phyloP scores from a whole-genome alignment of 1,139 yeast genomes.

The Hemisphaericaspora subhashii region DNA sequence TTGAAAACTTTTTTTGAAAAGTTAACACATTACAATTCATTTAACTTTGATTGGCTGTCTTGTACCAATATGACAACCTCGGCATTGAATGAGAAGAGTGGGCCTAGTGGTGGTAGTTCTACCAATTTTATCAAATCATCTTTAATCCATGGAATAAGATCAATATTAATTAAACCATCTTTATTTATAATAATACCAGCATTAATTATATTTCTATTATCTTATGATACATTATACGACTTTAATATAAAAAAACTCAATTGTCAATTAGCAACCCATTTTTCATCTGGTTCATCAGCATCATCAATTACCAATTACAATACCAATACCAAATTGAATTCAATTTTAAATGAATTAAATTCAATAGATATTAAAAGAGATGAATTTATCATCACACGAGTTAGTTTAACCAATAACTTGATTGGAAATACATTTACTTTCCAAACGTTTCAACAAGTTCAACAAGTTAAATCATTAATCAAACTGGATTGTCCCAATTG shows the following conservation, averaged over 20 bases:
- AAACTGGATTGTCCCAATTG: constrained; percentile 4
- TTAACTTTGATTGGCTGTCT: too few species aligned
- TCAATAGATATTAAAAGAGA: background rate
- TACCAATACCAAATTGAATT: background rate
- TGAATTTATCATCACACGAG: background rate
- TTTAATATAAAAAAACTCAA: constrained; percentile 21
- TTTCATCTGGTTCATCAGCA: background rate
- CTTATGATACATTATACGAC: constrained; percentile 37
- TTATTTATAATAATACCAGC: constrained; percentile 52
- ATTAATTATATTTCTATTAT: constrained; percentile 46
- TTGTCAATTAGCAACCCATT: constrained; percentile 6
- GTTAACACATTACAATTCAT: too few species aligned
- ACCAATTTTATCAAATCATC: constrained; percentile 1
- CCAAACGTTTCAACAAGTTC: constrained; percentile 4
- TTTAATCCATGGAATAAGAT: constrained; percentile 2
- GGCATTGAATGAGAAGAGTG: background rate
- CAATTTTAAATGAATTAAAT: background rate
- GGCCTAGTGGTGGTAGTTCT: too few species aligned
- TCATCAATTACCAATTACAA: too few species aligned
- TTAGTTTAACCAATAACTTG: background rate
- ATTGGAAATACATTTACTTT: constrained; percentile 9
- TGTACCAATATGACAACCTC: background rate
- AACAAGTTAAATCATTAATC: constrained; percentile 5
- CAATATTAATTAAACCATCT: constrained; percentile 28
- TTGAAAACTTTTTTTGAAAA: too few species aligned